A percentile compares a stretch with the other conserved stretches of the same genome.
These are phyloP conservation scores for Solanum hybrid DNA, from an alignment of 305 asterid species.

Conservation along the genomic window DNA sequence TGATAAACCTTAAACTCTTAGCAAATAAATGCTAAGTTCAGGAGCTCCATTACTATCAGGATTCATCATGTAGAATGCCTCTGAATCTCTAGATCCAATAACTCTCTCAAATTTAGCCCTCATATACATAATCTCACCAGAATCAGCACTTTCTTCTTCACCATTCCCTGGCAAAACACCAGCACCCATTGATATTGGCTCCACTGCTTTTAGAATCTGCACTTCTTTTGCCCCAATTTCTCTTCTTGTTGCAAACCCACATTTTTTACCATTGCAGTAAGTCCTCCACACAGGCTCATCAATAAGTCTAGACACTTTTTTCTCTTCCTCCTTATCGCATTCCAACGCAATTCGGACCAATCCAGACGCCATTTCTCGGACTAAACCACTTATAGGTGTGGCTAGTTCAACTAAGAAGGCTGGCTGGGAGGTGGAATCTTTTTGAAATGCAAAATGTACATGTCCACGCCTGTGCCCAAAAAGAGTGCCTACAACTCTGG, in stretches of 20 bases:
- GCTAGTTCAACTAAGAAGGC: conserved; percentile 23
- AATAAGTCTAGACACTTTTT: conserved; percentile 9
- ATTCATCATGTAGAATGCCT: conserved; percentile 58
- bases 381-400: conserved; percentile 25
- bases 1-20: conserved; percentile 24
- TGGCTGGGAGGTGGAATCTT: conserved; percentile 16
- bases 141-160: conserved; percentile 5
- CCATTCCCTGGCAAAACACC: conserved; percentile 40
- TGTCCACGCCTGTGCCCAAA: conserved; percentile 26
- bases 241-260: conserved; percentile 33
- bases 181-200: conserved; percentile 55
- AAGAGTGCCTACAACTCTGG: conserved; percentile 19
- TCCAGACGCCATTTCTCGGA: conserved; percentile 26
- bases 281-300: conserved; percentile 48
- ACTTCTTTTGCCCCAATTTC: conserved; percentile 40
- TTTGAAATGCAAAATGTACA: conserved; percentile 28
- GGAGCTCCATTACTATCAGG: conserved; percentile 54
- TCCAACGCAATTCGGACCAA: conserved; percentile 27
- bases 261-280: conserved; percentile 43
- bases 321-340: conserved; percentile 16
- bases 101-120: conserved; percentile 59
- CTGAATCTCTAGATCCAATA: conserved; percentile 48
- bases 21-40: conserved; percentile 50
- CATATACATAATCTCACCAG: conserved; percentile 48
- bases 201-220: conserved; percentile 40